Conservation (phyloP, 148 eudicot genomes). For the Camellia japonica region DNA sequence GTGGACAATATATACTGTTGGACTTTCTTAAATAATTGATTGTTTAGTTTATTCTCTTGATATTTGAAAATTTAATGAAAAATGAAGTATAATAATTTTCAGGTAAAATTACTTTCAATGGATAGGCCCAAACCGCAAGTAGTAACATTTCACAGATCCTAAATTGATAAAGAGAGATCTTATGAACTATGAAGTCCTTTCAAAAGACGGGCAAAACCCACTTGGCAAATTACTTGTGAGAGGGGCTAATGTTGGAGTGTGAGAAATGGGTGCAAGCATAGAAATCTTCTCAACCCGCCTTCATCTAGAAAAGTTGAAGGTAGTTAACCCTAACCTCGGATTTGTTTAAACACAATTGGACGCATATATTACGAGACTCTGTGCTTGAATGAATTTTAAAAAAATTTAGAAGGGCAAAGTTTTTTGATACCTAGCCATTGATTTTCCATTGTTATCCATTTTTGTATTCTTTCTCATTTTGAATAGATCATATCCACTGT, state of each 20-base stretch:
- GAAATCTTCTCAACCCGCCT: conserved; percentile 18
- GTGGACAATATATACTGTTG: no score
- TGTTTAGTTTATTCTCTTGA: no score
- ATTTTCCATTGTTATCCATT: no score
- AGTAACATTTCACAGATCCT: conserved; percentile 28
- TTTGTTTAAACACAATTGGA: no score
- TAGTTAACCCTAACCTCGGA: conserved; percentile 3
- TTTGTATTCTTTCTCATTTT: no score
- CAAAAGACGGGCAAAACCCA: conserved; percentile 23
- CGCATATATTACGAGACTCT: no score
- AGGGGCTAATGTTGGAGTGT: conserved; percentile 25
- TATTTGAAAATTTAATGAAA: background rate
- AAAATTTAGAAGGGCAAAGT: no score
- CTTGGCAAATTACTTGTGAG: conserved; percentile 12
- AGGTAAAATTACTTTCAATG: conserved; percentile 26
- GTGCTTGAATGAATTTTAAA: no score
- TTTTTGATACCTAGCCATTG: no score
- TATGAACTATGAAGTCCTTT: conserved; percentile 20
- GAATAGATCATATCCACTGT: no score
- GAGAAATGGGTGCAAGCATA: conserved; percentile 38
- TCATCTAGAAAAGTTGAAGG: conserved; percentile 33
- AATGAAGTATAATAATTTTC: no score
- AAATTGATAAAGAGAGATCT: conserved; percentile 27
- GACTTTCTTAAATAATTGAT: no score
- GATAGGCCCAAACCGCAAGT: conserved; percentile 31